phyloP scores from a whole-genome alignment of 805 yeast genomes.

The Schwanniomyces vanrijiae region DNA sequence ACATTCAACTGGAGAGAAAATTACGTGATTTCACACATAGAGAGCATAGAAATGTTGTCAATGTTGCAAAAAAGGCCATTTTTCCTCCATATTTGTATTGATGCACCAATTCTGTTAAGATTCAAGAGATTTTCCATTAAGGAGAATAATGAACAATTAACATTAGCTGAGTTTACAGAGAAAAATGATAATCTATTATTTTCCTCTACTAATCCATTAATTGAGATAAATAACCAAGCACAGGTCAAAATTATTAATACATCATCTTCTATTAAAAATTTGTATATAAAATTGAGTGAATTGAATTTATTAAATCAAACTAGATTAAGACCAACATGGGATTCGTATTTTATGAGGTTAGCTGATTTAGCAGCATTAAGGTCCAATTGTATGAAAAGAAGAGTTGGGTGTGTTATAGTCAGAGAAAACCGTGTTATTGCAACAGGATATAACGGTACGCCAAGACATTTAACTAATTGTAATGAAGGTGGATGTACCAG shows the following conservation, averaged over 20 bases:
- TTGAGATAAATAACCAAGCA: constrained; percentile 62
- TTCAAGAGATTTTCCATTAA: constrained; percentile 29
- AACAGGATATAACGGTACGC: constrained; percentile 98
- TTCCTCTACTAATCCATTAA: constrained; percentile 48
- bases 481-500: constrained; percentile 94
- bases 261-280: constrained; percentile 31
- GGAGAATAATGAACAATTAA: constrained; percentile 7
- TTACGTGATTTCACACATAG: constrained; percentile 57
- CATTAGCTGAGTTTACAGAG: constrained; percentile 36
- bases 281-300: constrained; percentile 40
- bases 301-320: constrained; percentile 32
- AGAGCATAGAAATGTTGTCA: constrained; percentile 41
- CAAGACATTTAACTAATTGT: constrained; percentile 83
- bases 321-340: constrained; percentile 91
- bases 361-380: constrained; percentile 92
- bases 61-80: constrained; percentile 70
- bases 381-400: constrained; percentile 94
- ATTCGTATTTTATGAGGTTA: constrained; percentile 88
- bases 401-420: constrained; percentile 95
- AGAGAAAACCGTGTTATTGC: constrained; percentile 84
- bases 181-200: constrained; percentile 35
- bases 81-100: constrained; percentile 75
- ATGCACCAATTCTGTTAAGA: constrained; percentile 64
- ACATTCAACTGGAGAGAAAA: constrained; percentile 66
- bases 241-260: constrained; percentile 41